Evolutionary conservation across 2,329 filamentous ascomycete genomes (phyloP).

Genomic region (Verticillium isaacii): DNA sequence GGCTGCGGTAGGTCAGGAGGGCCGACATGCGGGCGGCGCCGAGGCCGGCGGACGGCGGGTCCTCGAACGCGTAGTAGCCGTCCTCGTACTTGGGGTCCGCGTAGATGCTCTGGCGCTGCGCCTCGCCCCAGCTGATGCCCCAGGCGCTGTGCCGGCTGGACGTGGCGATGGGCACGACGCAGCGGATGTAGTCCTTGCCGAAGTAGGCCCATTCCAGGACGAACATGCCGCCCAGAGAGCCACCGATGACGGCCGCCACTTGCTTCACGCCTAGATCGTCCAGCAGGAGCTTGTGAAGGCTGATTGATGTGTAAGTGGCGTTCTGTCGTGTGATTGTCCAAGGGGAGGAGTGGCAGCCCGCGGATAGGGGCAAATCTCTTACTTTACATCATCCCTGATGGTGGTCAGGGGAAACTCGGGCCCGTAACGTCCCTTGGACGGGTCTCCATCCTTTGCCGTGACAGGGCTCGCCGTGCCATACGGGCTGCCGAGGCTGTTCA

Average conservation of each 20-base stretch:
- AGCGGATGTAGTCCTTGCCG: constrained; percentile 77
- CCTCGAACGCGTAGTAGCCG: constrained; percentile 84
- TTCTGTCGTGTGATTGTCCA: background rate
- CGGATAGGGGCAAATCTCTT: constrained; percentile 28
- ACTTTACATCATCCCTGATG: constrained; percentile 93
- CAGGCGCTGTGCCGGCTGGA: constrained; percentile 82
- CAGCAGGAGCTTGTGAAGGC: constrained; percentile 73
- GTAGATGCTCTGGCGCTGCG: constrained; percentile 90
- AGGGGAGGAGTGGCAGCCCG: too few relatives aligned
- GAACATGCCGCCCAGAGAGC: constrained; percentile 85
- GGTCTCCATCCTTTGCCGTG: constrained; percentile 80
- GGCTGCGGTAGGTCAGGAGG: constrained; percentile 89
- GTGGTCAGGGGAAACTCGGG: constrained; percentile 96
- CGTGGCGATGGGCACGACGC: constrained; percentile 78
- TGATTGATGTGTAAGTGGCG: constrained; percentile 26
- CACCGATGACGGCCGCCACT: constrained; percentile 74
- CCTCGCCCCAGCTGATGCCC: constrained; percentile 89
- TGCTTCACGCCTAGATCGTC: constrained; percentile 77
- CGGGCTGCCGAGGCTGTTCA: constrained; percentile 80
- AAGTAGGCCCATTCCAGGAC: constrained; percentile 91
- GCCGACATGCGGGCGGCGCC: constrained; percentile 96
- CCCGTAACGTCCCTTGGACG: constrained; percentile 72
- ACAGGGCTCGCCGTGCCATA: constrained; percentile 86
- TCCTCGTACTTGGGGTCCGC: constrained; percentile 98
- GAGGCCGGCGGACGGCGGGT: constrained; percentile 81